Evolutionary conservation across 2,329 filamentous ascomycete species (phyloP), one percentile per base, ranked within the genome.

Genomic region (Lizonia empirigonia): DNA sequence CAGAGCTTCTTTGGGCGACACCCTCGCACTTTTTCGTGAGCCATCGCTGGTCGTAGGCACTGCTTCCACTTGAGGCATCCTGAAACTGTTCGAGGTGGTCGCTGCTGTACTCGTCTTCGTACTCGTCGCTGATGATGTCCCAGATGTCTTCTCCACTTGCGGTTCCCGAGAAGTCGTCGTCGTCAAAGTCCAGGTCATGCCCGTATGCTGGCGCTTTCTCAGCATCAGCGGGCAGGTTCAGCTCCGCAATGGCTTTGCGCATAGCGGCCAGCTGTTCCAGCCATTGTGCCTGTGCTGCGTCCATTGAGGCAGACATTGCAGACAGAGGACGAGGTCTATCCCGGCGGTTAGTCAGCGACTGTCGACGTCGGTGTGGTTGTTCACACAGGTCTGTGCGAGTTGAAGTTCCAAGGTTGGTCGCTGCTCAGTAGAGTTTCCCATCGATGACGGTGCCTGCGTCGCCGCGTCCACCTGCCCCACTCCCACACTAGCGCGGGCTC

Each of bases 101-200:
- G 62, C 85, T 87, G 64, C 83, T 87, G 69, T 82, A 80, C 64
- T 81, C 79, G 7, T 82, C 79, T 48, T 87, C 86, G 19, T 88
- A 86, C 39, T 82, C 82, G 41, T 92, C 88, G 52, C 87, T 91
- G 66, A 96, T 90, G 51, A 95, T 85, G 70, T 97, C 92, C 93
- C 93, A 97, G 8, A 97, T 86, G 74, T 97, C 91, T 51, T 93
- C 89, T 5, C 84, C 83, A 15, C 82, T 85, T 34, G 82, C 84
- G 5, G 83, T 83, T 4, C 78, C 82, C 3, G 81, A 82, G 18
- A 82, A 75, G 37, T 84, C 81, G 26, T 90, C 86, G 7, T 90
- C 85, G 55, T 89, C 86, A 41, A 86, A 75, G 34, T 86, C 79
- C 27, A 86, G 74, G 45, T 85, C 81, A 10, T 81, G 76, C 15